Evolutionary conservation across 2,329 filamentous ascomycete genomes (phyloP), one percentile per base, ranked within the genome.

Genomic region (Clarireedia hainanense): DNA sequence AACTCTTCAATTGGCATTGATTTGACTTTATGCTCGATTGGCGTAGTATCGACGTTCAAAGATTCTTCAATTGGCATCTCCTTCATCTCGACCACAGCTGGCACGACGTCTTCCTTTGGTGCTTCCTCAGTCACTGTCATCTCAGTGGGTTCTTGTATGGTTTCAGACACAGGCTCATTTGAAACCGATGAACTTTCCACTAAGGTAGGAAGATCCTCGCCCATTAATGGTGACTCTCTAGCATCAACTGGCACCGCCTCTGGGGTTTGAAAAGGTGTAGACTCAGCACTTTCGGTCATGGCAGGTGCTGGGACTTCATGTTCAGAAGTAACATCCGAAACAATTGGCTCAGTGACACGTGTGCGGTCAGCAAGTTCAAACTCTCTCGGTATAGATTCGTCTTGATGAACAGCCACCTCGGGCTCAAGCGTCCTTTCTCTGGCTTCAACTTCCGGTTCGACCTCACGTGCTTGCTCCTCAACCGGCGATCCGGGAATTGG

Each of bases 1-100:
- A 24, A 47, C 14, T 46, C 52, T 30, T 57, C 54, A 36, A 53
- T 46, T 12, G 47, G 42, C 37, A 46, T 40, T 45, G 34, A 30
- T 20, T 12, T 27, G 34, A 17, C 15, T 15, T 47, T 15, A 23
- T 43, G n/a, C 23, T 23, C 40, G 7, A 23, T 23, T 20, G 40
- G 15, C 4, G 40, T 23, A 43, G 23, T 17, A 20, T 55, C 40
- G n/a, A 15, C 20, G 27, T 23, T 45, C 24, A 34, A 30, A 26
- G 36, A 14, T 36, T 59, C 50, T 10, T 50, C 43, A 34, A 27
- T 30, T 27, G 46, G 46, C 40, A 47, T 15, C n/a, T 24, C 43
- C 15, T 30, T 47, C 24, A 42, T 39, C 20, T 23, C 36, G 15
- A 52, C 39, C n/a, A 37, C 15, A 26, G 23, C 20, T 39, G 30